Evolutionary conservation across 306 rosid genomes (phyloP).

Genomic region (Betula pendula): DNA sequence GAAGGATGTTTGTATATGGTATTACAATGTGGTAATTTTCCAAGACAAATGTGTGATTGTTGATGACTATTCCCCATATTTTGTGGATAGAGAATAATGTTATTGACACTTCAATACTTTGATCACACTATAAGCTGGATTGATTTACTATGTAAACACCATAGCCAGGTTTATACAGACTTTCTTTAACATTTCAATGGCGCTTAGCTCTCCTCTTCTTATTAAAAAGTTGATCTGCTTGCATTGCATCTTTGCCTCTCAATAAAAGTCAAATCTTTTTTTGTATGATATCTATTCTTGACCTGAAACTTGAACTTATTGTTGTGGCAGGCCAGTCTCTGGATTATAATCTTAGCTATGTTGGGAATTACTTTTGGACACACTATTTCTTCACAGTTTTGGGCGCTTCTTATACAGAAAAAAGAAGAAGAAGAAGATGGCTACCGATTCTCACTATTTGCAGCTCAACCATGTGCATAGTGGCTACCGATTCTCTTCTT

Average conservation of each 20-base stretch:
- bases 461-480: too few species aligned
- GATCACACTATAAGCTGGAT: background rate
- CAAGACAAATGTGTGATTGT: too few species aligned
- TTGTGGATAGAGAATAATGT: background rate
- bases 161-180: slow-evolving; percentile 1
- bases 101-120: background rate
- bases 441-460: too few species aligned
- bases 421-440: too few species aligned
- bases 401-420: slow-evolving; percentile 98
- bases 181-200: background rate
- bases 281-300: slow-evolving; percentile 8
- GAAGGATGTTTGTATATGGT: too few species aligned
- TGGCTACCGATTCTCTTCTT: too few species aligned
- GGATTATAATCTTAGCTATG: slow-evolving; percentile 91
- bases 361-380: slow-evolving; percentile 99
- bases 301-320: slow-evolving; percentile 26
- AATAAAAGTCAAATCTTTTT: background rate
- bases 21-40: too few species aligned
- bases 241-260: slow-evolving; percentile 20
- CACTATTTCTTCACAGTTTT: slow-evolving; percentile 96
- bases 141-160: background rate
- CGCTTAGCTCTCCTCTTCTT: background rate
- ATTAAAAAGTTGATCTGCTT: slow-evolving; percentile 11
- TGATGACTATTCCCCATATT: too few species aligned
- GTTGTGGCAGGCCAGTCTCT: slow-evolving; percentile 77